phyloP scores from a whole-genome alignment of 2,329 filamentous ascomycete genomes.

The Atkinsonella texensis region DNA sequence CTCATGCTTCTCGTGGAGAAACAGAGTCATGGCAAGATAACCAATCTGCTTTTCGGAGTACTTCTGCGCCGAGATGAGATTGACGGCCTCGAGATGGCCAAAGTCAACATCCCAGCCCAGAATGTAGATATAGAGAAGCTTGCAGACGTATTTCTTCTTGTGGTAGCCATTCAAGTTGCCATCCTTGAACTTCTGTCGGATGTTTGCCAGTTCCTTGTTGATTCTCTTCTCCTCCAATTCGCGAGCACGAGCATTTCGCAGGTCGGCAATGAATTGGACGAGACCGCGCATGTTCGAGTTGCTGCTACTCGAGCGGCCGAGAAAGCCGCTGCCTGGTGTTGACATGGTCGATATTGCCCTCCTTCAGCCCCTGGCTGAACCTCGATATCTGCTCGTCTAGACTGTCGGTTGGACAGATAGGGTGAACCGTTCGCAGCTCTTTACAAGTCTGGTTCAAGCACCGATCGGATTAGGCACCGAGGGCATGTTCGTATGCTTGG shows the following conservation, averaged over 20 bases:
- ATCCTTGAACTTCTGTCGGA: conserved; percentile 95
- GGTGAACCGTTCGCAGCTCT: not conserved
- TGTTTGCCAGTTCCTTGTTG: conserved; percentile 98
- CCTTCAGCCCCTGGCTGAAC: conserved; percentile 6
- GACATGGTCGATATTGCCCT: conserved; percentile 32
- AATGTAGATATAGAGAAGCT: conserved; percentile 98
- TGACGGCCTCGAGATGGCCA: conserved; percentile 94
- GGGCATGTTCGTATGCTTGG: not conserved
- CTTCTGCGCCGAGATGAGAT: conserved; percentile 90
- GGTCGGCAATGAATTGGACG: conserved; percentile 95
- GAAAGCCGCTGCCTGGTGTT: conserved; percentile 46
- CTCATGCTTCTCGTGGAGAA: conserved; percentile 95
- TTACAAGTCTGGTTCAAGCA: not conserved
- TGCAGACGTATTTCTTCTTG: conserved; percentile 99
- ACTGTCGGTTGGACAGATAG: not conserved
- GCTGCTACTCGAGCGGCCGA: conserved; percentile 52
- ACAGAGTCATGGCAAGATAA: conserved; percentile 92
- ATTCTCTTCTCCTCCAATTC: conserved; percentile 98
- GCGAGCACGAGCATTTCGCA: conserved; percentile 86
- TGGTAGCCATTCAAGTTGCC: conserved; percentile 90
- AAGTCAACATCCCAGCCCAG: conserved; percentile 99
- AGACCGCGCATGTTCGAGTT: conserved; percentile 67
- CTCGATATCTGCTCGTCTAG: not conserved
- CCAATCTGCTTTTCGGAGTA: conserved; percentile 99
- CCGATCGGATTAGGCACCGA: not conserved